phyloP scores from a whole-genome alignment of 2,329 filamentous ascomycete species.

The Fusarium temperatum region DNA sequence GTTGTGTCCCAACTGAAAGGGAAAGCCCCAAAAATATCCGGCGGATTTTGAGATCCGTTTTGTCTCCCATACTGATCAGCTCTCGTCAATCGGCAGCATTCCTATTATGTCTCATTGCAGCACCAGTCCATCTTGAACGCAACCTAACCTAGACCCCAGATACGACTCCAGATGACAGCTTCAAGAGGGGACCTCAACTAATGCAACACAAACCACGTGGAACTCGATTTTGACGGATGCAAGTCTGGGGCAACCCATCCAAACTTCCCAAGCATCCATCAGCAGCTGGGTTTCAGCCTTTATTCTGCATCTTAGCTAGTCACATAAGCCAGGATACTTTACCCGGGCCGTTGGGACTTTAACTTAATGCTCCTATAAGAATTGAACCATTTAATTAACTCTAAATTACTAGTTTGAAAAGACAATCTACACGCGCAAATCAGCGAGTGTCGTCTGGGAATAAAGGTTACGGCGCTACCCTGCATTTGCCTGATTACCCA shows the following conservation, averaged over 20 bases:
- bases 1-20: too few relatives aligned
- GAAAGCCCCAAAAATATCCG: neutral
- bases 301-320: neutral
- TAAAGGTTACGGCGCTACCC: neutral
- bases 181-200: neutral
- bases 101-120: fast-evolving
- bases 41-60: fast-evolving
- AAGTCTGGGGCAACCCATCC: neutral
- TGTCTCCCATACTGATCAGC: fast-evolving
- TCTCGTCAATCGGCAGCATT: neutral
- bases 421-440: neutral
- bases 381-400: neutral
- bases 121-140: neutral
- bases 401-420: neutral
- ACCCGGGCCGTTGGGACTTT: neutral
- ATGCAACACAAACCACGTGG: slow-evolving; percentile 1
- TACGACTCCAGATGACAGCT: neutral
- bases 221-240: neutral
- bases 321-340: neutral
- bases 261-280: neutral
- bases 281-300: neutral
- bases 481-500: neutral
- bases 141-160: neutral
- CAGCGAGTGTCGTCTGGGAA: neutral
- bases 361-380: neutral